phyloP scores from a whole-genome alignment of 257 asterid species.

The Fraxinus americana region DNA sequence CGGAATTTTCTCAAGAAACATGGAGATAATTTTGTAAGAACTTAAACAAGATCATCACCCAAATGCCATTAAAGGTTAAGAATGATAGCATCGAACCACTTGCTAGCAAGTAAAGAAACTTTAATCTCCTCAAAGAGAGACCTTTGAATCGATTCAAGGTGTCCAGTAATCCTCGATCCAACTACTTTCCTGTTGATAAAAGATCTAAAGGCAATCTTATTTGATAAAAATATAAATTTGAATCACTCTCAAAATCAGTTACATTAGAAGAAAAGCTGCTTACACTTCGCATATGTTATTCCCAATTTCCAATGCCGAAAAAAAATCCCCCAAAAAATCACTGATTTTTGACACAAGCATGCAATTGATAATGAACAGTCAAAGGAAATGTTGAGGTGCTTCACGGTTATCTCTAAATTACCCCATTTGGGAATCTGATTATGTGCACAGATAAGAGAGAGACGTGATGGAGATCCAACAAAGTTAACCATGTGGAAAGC shows the following conservation, averaged over 20 bases:
- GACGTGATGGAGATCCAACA: background rate
- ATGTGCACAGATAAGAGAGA: background rate
- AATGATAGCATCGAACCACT: background rate
- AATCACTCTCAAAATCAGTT: background rate
- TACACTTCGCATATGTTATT: background rate
- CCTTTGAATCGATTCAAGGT: background rate
- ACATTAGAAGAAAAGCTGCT: background rate
- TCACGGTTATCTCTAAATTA: background rate
- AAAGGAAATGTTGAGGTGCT: background rate
- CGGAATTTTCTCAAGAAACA: background rate
- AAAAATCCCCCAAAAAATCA: background rate
- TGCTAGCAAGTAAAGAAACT: background rate
- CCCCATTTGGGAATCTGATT: background rate
- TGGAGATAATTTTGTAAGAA: background rate
- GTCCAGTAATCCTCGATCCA: background rate
- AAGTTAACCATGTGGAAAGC: background rate
- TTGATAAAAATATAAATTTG: background rate
- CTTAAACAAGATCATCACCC: constrained; percentile 5
- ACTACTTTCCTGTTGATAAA: background rate
- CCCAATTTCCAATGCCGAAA: background rate
- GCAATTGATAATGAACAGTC: background rate
- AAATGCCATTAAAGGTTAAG: background rate
- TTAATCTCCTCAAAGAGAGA: background rate
- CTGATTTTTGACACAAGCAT: background rate
- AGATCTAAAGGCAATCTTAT: background rate